Percentiles rank a stretch among this genome's conserved stretches.
Conservation (phyloP, 257 asterid species). For the Euphrasia confusa region DNA sequence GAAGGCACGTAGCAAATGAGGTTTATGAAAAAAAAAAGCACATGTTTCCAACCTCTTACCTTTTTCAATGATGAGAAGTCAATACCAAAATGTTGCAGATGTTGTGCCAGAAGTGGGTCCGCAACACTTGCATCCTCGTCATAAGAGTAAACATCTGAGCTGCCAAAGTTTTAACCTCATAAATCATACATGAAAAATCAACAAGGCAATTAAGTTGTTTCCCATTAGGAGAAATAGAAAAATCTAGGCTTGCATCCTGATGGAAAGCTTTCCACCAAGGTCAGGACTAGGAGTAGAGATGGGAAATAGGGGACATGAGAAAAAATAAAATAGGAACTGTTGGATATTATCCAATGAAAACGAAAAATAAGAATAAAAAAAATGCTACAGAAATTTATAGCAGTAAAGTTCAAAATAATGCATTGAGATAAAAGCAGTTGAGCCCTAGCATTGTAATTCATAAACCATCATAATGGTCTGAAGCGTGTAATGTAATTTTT, state of each 20-base stretch:
- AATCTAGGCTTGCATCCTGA: not conserved
- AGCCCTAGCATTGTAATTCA: conserved; percentile 9
- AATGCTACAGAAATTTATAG: not conserved
- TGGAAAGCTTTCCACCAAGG: not conserved
- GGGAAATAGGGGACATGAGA: not conserved
- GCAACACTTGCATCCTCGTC: conserved; percentile 87
- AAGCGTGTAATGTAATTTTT: not conserved
- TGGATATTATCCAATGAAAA: not conserved
- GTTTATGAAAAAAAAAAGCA: conserved; percentile 8
- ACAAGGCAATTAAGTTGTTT: conserved; percentile 18
- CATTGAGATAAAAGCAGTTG: not conserved
- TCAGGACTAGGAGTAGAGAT: not conserved
- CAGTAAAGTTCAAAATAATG: not conserved
- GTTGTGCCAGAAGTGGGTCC: conserved; percentile 95
- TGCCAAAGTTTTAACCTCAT: conserved; percentile 75
- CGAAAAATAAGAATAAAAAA: not conserved
- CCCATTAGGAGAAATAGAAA: conserved; percentile 1
- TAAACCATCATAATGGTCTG: conserved; percentile 11
- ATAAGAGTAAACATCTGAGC: conserved; percentile 98
- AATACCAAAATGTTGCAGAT: conserved; percentile 91
- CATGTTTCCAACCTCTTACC: conserved; percentile 46
- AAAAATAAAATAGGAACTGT: not conserved
- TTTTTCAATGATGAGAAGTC: conserved; percentile 94
- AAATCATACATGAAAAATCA: conserved; percentile 39
- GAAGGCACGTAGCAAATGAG: not conserved